Conservation (phyloP, 768 basidiomycete species). For the Mrakia frigida region DNA sequence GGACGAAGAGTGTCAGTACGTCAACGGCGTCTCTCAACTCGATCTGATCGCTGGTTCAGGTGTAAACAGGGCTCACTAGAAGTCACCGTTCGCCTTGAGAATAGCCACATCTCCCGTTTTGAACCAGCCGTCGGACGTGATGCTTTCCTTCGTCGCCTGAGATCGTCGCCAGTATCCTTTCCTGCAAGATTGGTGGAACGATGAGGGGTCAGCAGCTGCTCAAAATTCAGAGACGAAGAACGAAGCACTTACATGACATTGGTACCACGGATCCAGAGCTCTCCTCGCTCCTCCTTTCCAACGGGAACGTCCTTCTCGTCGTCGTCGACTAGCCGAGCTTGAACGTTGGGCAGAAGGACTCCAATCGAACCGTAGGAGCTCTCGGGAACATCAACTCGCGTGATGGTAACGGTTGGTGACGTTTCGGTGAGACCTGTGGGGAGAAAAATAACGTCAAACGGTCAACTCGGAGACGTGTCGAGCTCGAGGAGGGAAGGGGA, state of each 20-base stretch:
- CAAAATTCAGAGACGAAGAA: background rate
- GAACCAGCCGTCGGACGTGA: constrained; percentile 59
- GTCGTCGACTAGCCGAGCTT: constrained; percentile 65
- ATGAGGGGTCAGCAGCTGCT: background rate
- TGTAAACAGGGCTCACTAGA: constrained; percentile 42
- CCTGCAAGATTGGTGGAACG: background rate
- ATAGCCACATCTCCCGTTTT: constrained; percentile 80
- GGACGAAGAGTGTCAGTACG: background rate
- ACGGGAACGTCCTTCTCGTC: constrained; percentile 39
- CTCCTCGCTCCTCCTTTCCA: constrained; percentile 8
- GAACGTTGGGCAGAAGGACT: constrained; percentile 43
- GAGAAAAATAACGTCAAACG: background rate
- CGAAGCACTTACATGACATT: constrained; percentile 21
- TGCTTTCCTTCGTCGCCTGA: constrained; percentile 5
- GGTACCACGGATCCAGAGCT: constrained; percentile 26
- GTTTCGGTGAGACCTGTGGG: constrained; percentile 4
- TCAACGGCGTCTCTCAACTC: background rate
- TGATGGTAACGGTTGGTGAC: background rate
- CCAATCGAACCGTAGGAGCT: background rate
- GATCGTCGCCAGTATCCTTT: constrained; percentile 20
- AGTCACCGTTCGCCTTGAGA: constrained; percentile 65
- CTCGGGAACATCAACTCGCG: background rate
- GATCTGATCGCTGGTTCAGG: background rate
- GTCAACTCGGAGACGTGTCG: background rate
- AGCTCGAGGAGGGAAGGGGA: background rate